Percentiles rank a stretch among this genome's conserved stretches.
Conservation (phyloP, 331 rosid species). For the Quercus phellos region DNA sequence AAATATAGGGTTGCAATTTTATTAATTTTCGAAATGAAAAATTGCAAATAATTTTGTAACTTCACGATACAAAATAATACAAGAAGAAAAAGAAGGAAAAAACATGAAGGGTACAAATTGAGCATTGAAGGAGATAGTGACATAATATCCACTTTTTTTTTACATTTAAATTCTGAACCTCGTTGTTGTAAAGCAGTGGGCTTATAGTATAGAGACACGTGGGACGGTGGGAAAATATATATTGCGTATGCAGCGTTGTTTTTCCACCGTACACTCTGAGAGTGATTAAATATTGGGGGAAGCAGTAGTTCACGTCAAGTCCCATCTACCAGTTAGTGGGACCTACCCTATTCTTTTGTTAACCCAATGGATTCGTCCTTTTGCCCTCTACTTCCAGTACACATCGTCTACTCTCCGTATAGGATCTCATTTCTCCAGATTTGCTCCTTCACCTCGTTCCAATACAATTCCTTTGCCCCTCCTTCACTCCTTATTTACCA, state of each 20-base stretch:
- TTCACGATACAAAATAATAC: neutral
- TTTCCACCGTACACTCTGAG: constrained; percentile 37
- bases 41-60: no score
- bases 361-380: constrained; percentile 17
- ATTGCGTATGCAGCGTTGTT: constrained; percentile 33
- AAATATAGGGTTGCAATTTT: neutral
- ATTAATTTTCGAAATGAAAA: no score
- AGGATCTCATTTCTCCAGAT: neutral
- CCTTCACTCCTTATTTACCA: neutral
- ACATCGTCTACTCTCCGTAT: neutral
- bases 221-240: constrained; percentile 12
- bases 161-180: no score
- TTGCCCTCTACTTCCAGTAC: neutral
- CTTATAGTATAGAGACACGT: constrained; percentile 24
- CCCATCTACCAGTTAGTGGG: constrained; percentile 30
- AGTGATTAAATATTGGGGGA: constrained; percentile 21
- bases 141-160: neutral
- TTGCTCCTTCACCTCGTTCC: no score
- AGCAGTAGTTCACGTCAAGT: constrained; percentile 34
- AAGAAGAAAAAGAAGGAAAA: neutral
- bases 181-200: no score
- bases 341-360: neutral
- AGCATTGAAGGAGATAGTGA: neutral
- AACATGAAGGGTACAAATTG: neutral
- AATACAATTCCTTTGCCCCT: neutral